These are phyloP conservation scores for Recurvomyces mirabilis DNA, from an alignment of 495 filamentous ascomycete genomes.

Conservation along the genomic window DNA sequence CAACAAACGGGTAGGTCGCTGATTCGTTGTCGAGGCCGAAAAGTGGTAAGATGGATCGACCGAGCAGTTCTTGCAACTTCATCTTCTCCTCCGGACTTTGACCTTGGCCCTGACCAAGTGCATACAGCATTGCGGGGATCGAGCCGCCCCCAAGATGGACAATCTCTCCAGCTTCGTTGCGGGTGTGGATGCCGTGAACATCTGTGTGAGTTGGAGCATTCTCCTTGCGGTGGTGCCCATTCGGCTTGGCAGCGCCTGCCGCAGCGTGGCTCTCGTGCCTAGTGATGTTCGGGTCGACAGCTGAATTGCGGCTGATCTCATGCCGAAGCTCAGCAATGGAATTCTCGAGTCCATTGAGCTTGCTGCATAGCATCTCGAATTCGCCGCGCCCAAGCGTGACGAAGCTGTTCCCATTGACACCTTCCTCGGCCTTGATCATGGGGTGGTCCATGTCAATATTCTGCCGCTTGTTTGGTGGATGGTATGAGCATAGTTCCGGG, in stretches of 20 bases:
- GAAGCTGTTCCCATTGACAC: constrained; percentile 10
- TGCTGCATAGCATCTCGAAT: constrained; percentile 30
- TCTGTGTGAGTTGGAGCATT: constrained; percentile 9
- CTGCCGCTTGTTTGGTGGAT: constrained; percentile 29
- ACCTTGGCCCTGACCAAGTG: constrained; percentile 43
- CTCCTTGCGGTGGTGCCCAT: not conserved
- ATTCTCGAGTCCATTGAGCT: constrained; percentile 31
- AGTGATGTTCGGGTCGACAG: constrained; percentile 10
- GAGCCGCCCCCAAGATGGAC: constrained; percentile 50
- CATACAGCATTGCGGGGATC: constrained; percentile 51
- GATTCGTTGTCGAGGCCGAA: constrained; percentile 72
- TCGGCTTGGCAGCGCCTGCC: constrained; percentile 15
- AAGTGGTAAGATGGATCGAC: constrained; percentile 69
- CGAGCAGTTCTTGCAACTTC: constrained; percentile 41
- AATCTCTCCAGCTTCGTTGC: constrained; percentile 40
- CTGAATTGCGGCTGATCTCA: constrained; percentile 23
- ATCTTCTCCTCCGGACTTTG: constrained; percentile 38
- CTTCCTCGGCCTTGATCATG: constrained; percentile 16
- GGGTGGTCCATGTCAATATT: constrained; percentile 4
- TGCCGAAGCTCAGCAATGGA: constrained; percentile 27
- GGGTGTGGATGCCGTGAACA: constrained; percentile 38
- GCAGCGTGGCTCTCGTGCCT: constrained; percentile 17
- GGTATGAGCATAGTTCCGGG: constrained; percentile 33
- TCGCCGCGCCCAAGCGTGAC: constrained; percentile 29
- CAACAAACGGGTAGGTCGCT: constrained; percentile 69